Percentiles rank a stretch among this genome's conserved stretches.
Evolutionary conservation across 2,329 filamentous ascomycete genomes (phyloP).

Genomic region (Sporothrix variecibatus): DNA sequence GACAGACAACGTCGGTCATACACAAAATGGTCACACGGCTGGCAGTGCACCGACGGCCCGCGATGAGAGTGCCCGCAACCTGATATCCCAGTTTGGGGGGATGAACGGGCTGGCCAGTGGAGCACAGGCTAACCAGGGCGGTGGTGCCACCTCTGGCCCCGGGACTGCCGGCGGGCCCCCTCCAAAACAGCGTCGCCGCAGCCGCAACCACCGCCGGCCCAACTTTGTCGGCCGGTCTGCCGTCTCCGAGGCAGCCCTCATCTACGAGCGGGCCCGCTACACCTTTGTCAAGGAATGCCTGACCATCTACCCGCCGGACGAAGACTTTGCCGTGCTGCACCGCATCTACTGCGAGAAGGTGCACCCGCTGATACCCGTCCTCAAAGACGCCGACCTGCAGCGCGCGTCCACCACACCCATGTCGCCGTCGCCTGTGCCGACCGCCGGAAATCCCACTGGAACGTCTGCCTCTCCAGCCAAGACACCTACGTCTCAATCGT

Average conservation of each 20-base stretch:
- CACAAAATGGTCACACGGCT: not conserved
- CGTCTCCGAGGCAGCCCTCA: conserved; percentile 25
- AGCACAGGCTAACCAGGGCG: not conserved
- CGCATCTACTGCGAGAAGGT: conserved; percentile 54
- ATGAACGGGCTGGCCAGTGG: not conserved
- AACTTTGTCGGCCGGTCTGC: not conserved
- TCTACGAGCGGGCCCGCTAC: conserved; percentile 30
- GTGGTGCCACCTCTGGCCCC: too few relatives aligned
- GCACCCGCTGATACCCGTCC: conserved; percentile 56
- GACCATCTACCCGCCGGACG: conserved; percentile 49
- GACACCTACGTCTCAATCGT: not conserved
- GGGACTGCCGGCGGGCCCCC: not conserved
- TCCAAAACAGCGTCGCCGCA: not conserved
- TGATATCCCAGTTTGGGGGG: conserved; percentile 13
- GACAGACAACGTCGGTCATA: not conserved
- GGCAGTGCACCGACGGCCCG: not conserved
- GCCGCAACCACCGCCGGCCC: not conserved
- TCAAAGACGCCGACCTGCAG: conserved; percentile 42
- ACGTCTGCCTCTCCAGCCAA: not conserved
- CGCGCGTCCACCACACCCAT: not conserved
- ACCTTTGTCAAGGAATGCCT: conserved; percentile 43
- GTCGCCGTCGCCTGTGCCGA: not conserved
- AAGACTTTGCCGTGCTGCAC: conserved; percentile 50
- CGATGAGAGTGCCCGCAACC: not conserved
- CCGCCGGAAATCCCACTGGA: not conserved